Conservation (phyloP, 768 basidiomycete genomes). For the Lactarius akahatsu region DNA sequence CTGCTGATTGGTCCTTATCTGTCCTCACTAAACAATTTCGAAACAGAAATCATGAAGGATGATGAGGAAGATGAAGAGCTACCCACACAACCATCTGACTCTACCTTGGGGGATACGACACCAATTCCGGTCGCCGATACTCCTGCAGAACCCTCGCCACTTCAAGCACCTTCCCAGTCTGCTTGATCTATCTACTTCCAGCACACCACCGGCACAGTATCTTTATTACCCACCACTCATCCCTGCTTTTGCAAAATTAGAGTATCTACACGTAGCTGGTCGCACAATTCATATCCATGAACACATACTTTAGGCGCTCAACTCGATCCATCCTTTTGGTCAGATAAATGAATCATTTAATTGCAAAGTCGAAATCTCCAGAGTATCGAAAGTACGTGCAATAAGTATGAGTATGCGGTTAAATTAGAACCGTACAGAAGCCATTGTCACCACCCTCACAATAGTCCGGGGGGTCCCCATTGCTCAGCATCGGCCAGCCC, state of each 20-base stretch:
- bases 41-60: conserved; percentile 26
- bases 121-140: background rate
- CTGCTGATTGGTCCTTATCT: conserved; percentile 1
- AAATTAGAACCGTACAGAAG: conserved; percentile 2
- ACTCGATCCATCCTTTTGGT: background rate
- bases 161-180: conserved; percentile 1
- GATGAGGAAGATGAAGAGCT: conserved; percentile 26
- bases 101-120: background rate
- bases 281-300: conserved; percentile 16
- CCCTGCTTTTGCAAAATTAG: conserved; percentile 27
- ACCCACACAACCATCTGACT: background rate
- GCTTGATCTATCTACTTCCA: conserved; percentile 7
- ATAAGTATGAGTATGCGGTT: conserved; percentile 12
- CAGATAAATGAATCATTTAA: conserved; percentile 11
- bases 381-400: conserved; percentile 14
- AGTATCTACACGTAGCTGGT: conserved; percentile 21
- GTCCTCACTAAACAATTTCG: background rate
- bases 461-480: conserved; percentile 11
- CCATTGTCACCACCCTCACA: conserved; percentile 3
- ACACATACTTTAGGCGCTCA: conserved; percentile 2
- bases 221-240: conserved; percentile 30
- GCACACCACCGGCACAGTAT: conserved; percentile 16
- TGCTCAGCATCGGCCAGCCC: conserved; percentile 14
- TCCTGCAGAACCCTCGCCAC: conserved; percentile 4
- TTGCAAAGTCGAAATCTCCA: conserved; percentile 7